Conservation (phyloP, 306 rosid genomes). For the Vicia faba region DNA sequence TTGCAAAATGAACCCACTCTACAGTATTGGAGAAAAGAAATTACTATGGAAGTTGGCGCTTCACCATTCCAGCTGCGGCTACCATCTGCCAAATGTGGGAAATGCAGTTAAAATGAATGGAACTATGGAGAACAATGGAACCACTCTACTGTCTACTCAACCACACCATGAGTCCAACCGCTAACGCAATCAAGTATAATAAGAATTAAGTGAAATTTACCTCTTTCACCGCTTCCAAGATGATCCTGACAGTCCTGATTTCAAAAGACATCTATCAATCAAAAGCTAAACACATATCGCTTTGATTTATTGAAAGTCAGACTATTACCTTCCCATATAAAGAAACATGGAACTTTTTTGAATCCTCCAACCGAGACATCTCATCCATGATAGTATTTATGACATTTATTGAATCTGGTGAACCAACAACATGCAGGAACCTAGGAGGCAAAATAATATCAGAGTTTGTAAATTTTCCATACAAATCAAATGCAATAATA, state of each 20-base stretch:
- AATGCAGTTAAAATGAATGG: conserved; percentile 30
- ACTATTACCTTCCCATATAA: conserved; percentile 78
- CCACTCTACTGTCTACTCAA: conserved; percentile 7
- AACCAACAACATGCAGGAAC: conserved; percentile 68
- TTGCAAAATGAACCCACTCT: conserved; percentile 34
- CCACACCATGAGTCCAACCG: conserved; percentile 12
- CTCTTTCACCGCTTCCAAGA: conserved; percentile 40
- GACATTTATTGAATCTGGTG: conserved; percentile 52
- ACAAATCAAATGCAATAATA: conserved; percentile 25
- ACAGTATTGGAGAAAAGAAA: conserved; percentile 35
- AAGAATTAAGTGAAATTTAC: conserved; percentile 35
- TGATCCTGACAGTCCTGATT: conserved; percentile 48
- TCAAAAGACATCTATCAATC: conserved; percentile 34
- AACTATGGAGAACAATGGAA: conserved; percentile 22
- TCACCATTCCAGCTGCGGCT: conserved; percentile 34
- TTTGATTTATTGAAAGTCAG: conserved; percentile 34
- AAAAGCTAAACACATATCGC: conserved; percentile 33
- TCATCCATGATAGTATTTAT: conserved; percentile 61
- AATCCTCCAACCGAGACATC: conserved; percentile 86
- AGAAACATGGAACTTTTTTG: conserved; percentile 79
- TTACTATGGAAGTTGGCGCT: conserved; percentile 44
- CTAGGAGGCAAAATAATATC: conserved; percentile 50
- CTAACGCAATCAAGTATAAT: not conserved
- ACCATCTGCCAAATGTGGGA: conserved; percentile 48
- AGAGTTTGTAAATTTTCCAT: conserved; percentile 20